Conservation (phyloP, 2,329 filamentous ascomycete genomes). For the Fusarium torulosum region DNA sequence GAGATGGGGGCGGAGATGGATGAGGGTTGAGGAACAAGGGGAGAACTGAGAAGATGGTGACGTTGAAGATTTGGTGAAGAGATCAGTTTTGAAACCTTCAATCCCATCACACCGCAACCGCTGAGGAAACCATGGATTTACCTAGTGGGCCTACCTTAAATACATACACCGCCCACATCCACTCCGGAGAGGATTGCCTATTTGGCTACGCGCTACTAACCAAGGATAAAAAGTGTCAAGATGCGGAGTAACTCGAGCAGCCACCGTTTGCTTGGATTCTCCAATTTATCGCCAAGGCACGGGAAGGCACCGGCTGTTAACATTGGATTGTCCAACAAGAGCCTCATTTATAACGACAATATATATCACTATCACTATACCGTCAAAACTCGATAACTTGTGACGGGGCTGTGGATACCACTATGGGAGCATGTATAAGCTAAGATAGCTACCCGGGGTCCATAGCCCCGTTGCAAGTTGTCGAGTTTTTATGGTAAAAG, state of each 20-base stretch:
- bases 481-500: background rate
- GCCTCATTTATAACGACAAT: background rate
- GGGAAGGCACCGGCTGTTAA: conserved; percentile 6
- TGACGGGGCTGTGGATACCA: too few species aligned
- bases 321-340: background rate
- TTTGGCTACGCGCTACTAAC: background rate
- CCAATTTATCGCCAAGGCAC: conserved; percentile 26
- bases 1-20: conserved; percentile 37
- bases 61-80: background rate
- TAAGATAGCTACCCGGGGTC: too few species aligned
- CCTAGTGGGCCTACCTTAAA: conserved; percentile 15
- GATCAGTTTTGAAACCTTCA: background rate
- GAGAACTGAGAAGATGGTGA: background rate
- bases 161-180: background rate
- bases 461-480: too few species aligned
- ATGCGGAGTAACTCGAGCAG: conserved; percentile 17
- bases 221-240: background rate
- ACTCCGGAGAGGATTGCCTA: background rate
- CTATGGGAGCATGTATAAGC: too few species aligned
- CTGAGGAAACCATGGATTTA: background rate
- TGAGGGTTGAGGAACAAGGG: background rate
- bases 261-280: conserved; percentile 11
- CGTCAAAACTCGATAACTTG: too few species aligned
- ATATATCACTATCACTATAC: too few species aligned
- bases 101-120: background rate